A percentile compares a stretch with the other conserved stretches of the same genome.
Conservation (phyloP, 345 rosid species). For the Brassica carinata region DNA sequence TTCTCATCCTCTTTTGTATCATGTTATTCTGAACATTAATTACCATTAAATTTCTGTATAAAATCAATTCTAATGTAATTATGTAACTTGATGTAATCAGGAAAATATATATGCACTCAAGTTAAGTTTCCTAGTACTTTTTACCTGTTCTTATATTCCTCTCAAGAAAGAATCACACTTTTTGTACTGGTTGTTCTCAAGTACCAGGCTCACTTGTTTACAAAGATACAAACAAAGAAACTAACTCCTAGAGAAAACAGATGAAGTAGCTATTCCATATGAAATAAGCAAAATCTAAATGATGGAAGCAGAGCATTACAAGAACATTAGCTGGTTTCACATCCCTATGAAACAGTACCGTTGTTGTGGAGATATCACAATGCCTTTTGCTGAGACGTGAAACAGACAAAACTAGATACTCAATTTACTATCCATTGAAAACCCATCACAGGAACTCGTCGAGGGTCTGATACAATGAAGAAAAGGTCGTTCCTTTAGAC, state of each 20-base stretch:
- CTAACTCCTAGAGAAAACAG: not conserved
- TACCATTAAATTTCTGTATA: slow-evolving; percentile 9
- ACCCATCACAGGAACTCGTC: no score
- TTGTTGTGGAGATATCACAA: no score
- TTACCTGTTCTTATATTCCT: not conserved
- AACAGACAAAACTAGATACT: no score
- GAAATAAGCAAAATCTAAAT: not conserved
- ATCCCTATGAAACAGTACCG: no score
- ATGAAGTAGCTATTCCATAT: not conserved
- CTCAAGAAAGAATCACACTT: not conserved
- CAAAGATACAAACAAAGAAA: not conserved
- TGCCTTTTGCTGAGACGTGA: no score
- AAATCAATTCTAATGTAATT: slow-evolving; percentile 21
- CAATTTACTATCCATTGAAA: no score
- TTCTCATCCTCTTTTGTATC: slow-evolving; percentile 34
- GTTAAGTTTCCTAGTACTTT: not conserved
- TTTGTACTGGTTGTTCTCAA: slow-evolving; percentile 4
- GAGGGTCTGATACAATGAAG: no score
- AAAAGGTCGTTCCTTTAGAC: no score
- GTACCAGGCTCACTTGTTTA: slow-evolving; percentile 5
- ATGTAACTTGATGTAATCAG: slow-evolving; percentile 27
- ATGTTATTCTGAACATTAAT: slow-evolving; percentile 31
- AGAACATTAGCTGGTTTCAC: no score
- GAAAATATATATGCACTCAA: slow-evolving; percentile 26
- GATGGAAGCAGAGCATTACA: no score